A percentile compares a stretch with the other conserved stretches of the same genome.
These are phyloP conservation scores for Multifurca ochricompacta DNA, from an alignment of 768 basidiomycete genomes.

Conservation along the genomic window DNA sequence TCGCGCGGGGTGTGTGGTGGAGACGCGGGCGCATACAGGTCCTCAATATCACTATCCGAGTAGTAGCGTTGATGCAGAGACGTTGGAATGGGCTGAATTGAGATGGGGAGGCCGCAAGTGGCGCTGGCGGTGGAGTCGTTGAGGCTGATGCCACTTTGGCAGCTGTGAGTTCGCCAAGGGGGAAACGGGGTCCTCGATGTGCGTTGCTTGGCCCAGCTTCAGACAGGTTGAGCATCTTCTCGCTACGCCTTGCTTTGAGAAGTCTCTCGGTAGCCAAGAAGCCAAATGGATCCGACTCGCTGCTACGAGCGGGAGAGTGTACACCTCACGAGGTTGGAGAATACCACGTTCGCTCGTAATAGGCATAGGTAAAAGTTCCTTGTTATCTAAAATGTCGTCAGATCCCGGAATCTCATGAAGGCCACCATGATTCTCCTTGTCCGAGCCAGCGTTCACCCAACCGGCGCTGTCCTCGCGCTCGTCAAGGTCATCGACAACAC, in stretches of 20 bases:
- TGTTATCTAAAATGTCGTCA: background rate
- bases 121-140: background rate
- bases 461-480: constrained; percentile 10
- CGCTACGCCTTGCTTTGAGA: constrained; percentile 13
- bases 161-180: constrained; percentile 12
- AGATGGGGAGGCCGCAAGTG: background rate
- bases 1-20: constrained; percentile 9
- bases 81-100: background rate
- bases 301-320: constrained; percentile 4
- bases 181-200: constrained; percentile 6
- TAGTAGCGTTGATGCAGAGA: constrained; percentile 14
- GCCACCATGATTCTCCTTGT: constrained; percentile 18
- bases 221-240: background rate
- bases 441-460: constrained; percentile 19
- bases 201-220: constrained; percentile 10
- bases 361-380: background rate
- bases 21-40: constrained; percentile 18
- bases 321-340: constrained; percentile 15
- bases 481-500: constrained; percentile 14
- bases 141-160: background rate
- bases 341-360: constrained; percentile 16
- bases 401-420: background rate
- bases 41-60: constrained; percentile 21
- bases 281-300: constrained; percentile 20
- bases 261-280: constrained; percentile 18